Percentiles rank a stretch among this genome's conserved stretches.
Conservation (phyloP, 1,284 basidiomycete genomes). For the Fomitopsis betulina region DNA sequence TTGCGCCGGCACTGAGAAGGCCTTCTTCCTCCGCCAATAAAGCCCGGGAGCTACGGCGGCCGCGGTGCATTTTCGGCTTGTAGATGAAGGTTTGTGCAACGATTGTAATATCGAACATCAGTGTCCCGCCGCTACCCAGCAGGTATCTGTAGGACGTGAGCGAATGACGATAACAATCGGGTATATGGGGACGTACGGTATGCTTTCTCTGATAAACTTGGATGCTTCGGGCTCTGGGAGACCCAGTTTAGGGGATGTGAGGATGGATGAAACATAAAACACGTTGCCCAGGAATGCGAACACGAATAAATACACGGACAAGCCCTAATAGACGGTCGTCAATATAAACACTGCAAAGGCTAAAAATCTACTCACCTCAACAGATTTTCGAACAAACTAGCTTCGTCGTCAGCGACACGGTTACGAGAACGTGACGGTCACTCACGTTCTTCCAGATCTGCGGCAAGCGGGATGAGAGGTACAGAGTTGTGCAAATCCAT, state of each 20-base stretch:
- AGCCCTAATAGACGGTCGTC: constrained; percentile 44
- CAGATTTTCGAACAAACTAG: constrained; percentile 86
- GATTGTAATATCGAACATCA: constrained; percentile 88
- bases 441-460: constrained; percentile 97
- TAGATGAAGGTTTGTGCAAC: constrained; percentile 59
- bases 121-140: constrained; percentile 83
- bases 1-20: constrained; percentile 23
- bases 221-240: constrained; percentile 51
- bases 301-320: constrained; percentile 90
- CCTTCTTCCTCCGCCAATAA: constrained; percentile 26
- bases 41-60: constrained; percentile 18
- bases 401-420: neutral
- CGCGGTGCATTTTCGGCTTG: constrained; percentile 21
- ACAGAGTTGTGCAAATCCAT: constrained; percentile 88
- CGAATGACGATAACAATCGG: neutral
- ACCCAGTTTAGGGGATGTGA: constrained; percentile 56
- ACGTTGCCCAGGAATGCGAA: constrained; percentile 90
- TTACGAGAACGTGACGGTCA: constrained; percentile 18
- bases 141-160: constrained; percentile 56
- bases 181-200: constrained; percentile 53
- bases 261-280: constrained; percentile 85
- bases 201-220: constrained; percentile 63
- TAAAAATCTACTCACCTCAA: constrained; percentile 54
- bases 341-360: neutral
- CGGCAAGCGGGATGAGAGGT: constrained; percentile 86